These are phyloP conservation scores for Neurospora terricola DNA, from an alignment of 495 filamentous ascomycete genomes.

Conservation along the genomic window DNA sequence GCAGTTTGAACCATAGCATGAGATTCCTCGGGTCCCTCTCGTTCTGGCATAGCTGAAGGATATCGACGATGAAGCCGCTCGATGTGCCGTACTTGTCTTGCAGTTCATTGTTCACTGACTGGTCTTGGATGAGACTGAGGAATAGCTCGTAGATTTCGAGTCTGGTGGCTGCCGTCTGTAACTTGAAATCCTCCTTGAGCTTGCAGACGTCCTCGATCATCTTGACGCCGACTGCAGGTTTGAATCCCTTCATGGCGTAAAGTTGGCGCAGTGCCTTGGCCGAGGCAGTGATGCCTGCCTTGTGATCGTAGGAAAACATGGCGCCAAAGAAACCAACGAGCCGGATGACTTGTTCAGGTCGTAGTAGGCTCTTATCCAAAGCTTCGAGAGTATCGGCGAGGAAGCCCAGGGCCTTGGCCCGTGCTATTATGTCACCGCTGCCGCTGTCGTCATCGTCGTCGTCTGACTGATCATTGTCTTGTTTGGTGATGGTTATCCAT, in stretches of 20 bases:
- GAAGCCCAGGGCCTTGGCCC: slow-evolving; percentile 36
- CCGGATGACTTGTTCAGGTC: slow-evolving; percentile 31
- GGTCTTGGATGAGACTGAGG: slow-evolving; percentile 25
- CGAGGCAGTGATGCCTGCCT: slow-evolving; percentile 38
- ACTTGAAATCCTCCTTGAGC: slow-evolving; percentile 37
- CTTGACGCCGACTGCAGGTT: slow-evolving; percentile 27
- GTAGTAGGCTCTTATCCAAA: slow-evolving; percentile 27
- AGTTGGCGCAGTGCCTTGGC: slow-evolving; percentile 36
- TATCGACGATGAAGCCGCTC: slow-evolving; percentile 27
- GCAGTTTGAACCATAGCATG: slow-evolving; percentile 36
- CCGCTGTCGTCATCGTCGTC: slow-evolving; percentile 12
- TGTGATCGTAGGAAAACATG: slow-evolving; percentile 41
- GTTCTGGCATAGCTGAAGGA: slow-evolving; percentile 32
- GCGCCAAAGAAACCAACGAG: slow-evolving; percentile 39
- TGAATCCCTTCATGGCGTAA: slow-evolving; percentile 34
- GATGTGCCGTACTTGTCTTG: slow-evolving; percentile 29
- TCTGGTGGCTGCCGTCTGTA: slow-evolving; percentile 34
- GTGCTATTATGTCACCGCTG: slow-evolving; percentile 32
- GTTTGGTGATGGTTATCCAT: slow-evolving; percentile 30
- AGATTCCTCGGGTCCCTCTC: slow-evolving; percentile 43
- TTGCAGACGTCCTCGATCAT: slow-evolving; percentile 34
- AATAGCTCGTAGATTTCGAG: slow-evolving; percentile 40
- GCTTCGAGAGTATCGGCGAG: slow-evolving; percentile 34
- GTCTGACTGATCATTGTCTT: slow-evolving; percentile 10
- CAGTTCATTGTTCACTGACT: slow-evolving; percentile 27